phyloP scores from a whole-genome alignment of 2,329 filamentous ascomycete genomes.

The Periconia macrospinosa region DNA sequence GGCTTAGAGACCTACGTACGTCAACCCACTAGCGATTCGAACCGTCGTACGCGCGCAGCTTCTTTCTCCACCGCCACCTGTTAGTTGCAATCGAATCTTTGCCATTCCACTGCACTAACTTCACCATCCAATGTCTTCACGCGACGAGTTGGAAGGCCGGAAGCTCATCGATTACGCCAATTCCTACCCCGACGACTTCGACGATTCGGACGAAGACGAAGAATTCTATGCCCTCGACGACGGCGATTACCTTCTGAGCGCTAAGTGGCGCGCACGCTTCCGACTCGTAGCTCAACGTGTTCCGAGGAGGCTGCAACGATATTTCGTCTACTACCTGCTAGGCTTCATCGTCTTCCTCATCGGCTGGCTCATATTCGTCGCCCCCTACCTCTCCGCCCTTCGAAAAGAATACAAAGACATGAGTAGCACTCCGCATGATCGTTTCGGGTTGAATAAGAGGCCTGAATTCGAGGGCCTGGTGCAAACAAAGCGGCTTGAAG shows the following conservation, averaged over 20 bases:
- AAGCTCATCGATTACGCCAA: slow-evolving; percentile 37
- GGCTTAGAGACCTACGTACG: neutral
- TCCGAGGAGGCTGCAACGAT: slow-evolving; percentile 40
- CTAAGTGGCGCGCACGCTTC: slow-evolving; percentile 34
- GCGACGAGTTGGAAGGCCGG: slow-evolving; percentile 15
- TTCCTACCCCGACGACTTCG: slow-evolving; percentile 19
- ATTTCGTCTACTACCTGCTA: slow-evolving; percentile 35
- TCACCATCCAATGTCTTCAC: neutral
- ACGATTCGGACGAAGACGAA: slow-evolving; percentile 45
- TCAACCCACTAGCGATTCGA: neutral
- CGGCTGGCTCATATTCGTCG: slow-evolving; percentile 41
- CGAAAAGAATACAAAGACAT: slow-evolving; percentile 40
- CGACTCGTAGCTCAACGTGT: slow-evolving; percentile 28
- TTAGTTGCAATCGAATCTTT: neutral
- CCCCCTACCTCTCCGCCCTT: slow-evolving; percentile 40
- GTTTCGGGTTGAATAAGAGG: slow-evolving; percentile 52
- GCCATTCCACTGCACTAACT: neutral
- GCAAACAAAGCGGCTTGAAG: slow-evolving; percentile 54
- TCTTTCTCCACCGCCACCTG: neutral
- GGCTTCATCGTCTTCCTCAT: slow-evolving; percentile 32
- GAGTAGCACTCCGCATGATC: slow-evolving; percentile 24
- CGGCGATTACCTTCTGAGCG: slow-evolving; percentile 32
- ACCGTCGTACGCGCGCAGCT: neutral
- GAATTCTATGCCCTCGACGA: slow-evolving; percentile 41
- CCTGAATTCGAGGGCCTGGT: slow-evolving; percentile 55